Conservation (phyloP, 148 eudicot species). For the Fagopyrum homotropicum region DNA sequence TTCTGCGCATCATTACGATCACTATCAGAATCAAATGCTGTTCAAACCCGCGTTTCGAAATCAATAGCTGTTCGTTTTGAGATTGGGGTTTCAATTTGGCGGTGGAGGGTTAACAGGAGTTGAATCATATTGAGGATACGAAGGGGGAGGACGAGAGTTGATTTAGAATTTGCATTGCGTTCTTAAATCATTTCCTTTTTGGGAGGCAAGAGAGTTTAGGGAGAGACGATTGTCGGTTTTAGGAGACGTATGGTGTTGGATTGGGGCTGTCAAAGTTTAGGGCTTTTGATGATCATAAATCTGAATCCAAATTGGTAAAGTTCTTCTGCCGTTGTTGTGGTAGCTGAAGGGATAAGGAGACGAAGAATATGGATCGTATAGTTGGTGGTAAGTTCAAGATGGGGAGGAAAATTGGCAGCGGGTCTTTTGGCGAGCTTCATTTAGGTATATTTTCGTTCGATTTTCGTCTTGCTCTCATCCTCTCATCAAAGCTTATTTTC, state of each 20-base stretch:
- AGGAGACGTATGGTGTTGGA: conserved; percentile 1
- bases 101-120: not conserved
- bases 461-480: not conserved
- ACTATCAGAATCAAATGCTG: not conserved
- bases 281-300: conserved; percentile 11
- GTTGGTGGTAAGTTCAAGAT: conserved; percentile 70
- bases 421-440: conserved; percentile 89
- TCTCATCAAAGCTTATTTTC: not conserved
- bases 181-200: not conserved
- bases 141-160: not conserved
- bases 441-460: conserved; percentile 37
- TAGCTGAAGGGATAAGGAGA: conserved; percentile 17
- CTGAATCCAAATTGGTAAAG: conserved; percentile 9
- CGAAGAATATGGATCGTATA: conserved; percentile 57
- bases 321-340: conserved; percentile 14
- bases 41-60: not conserved
- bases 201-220: conserved; percentile 8
- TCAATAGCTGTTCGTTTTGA: not conserved
- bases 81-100: conserved; percentile 22
- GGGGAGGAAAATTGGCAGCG: conserved; percentile 88
- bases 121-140: not conserved
- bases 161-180: conserved; percentile 3
- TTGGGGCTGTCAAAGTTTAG: not conserved
- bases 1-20: conserved; percentile 15
- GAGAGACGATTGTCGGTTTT: conserved; percentile 7